A percentile compares a stretch with the other conserved stretches of the same genome.
These are phyloP conservation scores for Fonsecaea erecta DNA, from an alignment of 2,329 filamentous ascomycete genomes.

Conservation along the genomic window DNA sequence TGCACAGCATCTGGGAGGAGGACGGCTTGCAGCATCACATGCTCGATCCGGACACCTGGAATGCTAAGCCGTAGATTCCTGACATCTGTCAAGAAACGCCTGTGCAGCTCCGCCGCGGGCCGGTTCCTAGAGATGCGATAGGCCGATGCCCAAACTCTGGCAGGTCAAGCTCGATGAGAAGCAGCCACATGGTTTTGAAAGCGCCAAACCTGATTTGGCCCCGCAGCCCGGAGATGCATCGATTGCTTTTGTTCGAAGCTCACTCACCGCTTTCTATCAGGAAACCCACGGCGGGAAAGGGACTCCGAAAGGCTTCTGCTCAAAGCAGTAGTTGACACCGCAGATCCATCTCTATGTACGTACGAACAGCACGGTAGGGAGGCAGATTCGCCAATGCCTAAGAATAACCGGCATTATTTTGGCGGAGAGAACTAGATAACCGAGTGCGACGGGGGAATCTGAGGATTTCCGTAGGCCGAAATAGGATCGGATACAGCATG, in stretches of 20 bases:
- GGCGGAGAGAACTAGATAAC: conserved; percentile 9
- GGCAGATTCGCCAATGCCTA: background rate
- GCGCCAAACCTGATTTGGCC: background rate
- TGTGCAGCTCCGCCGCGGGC: conserved; percentile 2
- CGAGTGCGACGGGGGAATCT: conserved; percentile 21
- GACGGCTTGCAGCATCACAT: conserved; percentile 4
- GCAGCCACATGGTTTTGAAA: conserved; percentile 1
- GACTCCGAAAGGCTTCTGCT: background rate
- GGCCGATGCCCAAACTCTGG: background rate
- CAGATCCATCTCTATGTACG: background rate
- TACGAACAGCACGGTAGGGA: background rate
- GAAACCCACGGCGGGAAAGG: background rate
- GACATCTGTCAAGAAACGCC: conserved; percentile 26
- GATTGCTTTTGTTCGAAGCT: background rate
- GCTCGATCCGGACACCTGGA: background rate
- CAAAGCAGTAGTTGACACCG: background rate
- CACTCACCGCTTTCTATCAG: background rate
- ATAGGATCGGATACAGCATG: background rate
- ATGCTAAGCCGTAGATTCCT: conserved; percentile 16
- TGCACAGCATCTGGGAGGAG: conserved; percentile 7
- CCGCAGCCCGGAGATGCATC: background rate
- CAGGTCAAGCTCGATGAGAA: conserved; percentile 1
- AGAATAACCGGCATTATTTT: background rate
- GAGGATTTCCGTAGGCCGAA: background rate
- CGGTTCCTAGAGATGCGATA: background rate